Evolutionary conservation across 1,284 basidiomycete species (phyloP).

Genomic region (Pseudozyma pruni): DNA sequence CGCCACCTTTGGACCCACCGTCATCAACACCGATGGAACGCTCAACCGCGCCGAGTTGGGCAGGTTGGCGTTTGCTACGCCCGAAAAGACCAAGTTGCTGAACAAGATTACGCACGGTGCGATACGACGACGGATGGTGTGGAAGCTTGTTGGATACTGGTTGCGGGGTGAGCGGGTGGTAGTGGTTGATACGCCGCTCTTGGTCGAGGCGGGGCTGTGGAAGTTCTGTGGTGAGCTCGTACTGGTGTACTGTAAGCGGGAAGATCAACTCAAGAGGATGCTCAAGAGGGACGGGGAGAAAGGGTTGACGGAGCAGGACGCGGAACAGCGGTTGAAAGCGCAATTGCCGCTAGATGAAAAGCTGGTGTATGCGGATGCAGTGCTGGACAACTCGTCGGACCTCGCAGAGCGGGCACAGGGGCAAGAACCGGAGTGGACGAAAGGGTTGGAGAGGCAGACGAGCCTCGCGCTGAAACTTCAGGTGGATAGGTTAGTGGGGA

Average conservation of each 20-base stretch:
- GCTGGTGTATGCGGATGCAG: slow-evolving; percentile 81
- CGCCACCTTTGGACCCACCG: slow-evolving; percentile 76
- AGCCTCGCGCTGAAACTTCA: slow-evolving; percentile 71
- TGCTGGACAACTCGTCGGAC: slow-evolving; percentile 89
- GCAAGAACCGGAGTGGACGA: slow-evolving; percentile 19
- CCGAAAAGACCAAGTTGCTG: slow-evolving; percentile 77
- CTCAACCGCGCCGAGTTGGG: slow-evolving; percentile 88
- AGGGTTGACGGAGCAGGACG: slow-evolving; percentile 72
- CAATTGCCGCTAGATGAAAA: slow-evolving; percentile 85
- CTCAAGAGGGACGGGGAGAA: slow-evolving; percentile 55
- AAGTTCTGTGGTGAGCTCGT: slow-evolving; percentile 84
- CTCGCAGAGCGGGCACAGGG: slow-evolving; percentile 46
- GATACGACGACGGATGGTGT: slow-evolving; percentile 80
- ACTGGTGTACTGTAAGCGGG: slow-evolving; percentile 77
- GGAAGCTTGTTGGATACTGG: slow-evolving; percentile 79
- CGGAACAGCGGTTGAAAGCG: slow-evolving; percentile 78
- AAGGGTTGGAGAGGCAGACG: slow-evolving; percentile 18
- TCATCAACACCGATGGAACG: slow-evolving; percentile 77
- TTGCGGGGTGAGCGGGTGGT: slow-evolving; percentile 80
- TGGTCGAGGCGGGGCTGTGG: slow-evolving; percentile 90
- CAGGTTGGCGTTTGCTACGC: slow-evolving; percentile 78
- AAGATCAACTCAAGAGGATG: slow-evolving; percentile 63
- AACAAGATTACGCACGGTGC: slow-evolving; percentile 91
- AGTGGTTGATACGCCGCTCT: slow-evolving; percentile 89
- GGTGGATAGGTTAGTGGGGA: slow-evolving; percentile 76